A percentile compares a stretch with the other conserved stretches of the same genome.
Evolutionary conservation across 495 filamentous ascomycete genomes (phyloP).

Genomic region (Trichoderma erinaceum): DNA sequence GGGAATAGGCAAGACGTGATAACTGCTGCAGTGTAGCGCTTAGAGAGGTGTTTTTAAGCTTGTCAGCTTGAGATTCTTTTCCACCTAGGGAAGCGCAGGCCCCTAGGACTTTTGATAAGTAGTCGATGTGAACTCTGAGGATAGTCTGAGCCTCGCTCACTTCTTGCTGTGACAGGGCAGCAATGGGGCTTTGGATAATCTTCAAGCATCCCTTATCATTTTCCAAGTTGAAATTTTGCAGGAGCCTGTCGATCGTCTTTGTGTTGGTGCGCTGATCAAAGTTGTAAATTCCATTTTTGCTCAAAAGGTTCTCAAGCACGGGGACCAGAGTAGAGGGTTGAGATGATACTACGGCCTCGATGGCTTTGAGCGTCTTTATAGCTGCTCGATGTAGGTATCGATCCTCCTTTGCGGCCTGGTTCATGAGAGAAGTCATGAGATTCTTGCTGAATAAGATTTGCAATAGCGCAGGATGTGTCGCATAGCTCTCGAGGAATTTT

Average conservation of each 20-base stretch:
- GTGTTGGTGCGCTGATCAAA: conserved; percentile 86
- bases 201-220: conserved; percentile 44
- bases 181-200: conserved; percentile 20
- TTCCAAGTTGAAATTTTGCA: conserved; percentile 52
- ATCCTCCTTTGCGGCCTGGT: conserved; percentile 77
- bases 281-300: conserved; percentile 61
- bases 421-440: conserved; percentile 74
- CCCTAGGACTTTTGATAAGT: conserved; percentile 33
- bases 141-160: neutral
- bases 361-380: conserved; percentile 59
- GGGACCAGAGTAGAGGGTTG: conserved; percentile 54
- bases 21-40: conserved; percentile 38
- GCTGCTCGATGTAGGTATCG: conserved; percentile 81
- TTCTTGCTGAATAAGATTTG: conserved; percentile 68
- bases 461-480: conserved; percentile 27
- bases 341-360: conserved; percentile 59
- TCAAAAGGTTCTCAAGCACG: conserved; percentile 60
- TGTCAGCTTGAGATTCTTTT: conserved; percentile 10
- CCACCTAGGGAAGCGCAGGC: conserved; percentile 19
- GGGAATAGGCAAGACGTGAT: conserved; percentile 45
- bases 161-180: conserved; percentile 20
- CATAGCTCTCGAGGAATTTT: conserved; percentile 53
- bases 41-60: conserved; percentile 28
- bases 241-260: conserved; percentile 75
- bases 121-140: conserved; percentile 9